These are phyloP conservation scores for Yamadazyma olivae DNA, from an alignment of 805 yeast genomes.

Conservation along the genomic window DNA sequence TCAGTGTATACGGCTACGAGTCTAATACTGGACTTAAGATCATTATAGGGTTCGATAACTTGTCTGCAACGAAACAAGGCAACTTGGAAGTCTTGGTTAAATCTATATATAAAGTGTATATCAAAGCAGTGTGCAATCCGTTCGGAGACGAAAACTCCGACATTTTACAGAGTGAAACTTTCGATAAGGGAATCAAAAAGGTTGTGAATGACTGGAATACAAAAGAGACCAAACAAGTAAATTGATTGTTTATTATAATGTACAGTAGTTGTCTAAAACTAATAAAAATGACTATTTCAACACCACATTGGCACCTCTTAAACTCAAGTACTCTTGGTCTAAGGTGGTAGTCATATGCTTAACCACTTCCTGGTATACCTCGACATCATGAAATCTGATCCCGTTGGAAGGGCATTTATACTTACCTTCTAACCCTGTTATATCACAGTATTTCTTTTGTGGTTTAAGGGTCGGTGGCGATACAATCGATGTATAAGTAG, in stretches of 20 bases:
- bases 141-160: constrained; percentile 37
- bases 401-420: constrained; percentile 76
- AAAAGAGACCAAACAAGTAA: background rate
- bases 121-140: constrained; percentile 61
- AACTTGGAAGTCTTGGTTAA: constrained; percentile 21
- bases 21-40: constrained; percentile 67
- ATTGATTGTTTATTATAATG: background rate
- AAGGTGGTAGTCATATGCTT: constrained; percentile 83
- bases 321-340: constrained; percentile 86
- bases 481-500: constrained; percentile 66
- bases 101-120: constrained; percentile 51
- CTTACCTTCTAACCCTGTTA: constrained; percentile 80
- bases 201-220: constrained; percentile 26
- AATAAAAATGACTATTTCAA: constrained; percentile 49
- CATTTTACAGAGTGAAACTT: constrained; percentile 25
- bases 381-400: constrained; percentile 76
- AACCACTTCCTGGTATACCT: constrained; percentile 70
- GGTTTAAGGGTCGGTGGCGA: constrained; percentile 91
- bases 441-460: constrained; percentile 81
- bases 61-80: background rate
- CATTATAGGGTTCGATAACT: constrained; percentile 46
- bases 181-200: constrained; percentile 25
- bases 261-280: too few species aligned
- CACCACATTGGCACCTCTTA: constrained; percentile 86
- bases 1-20: constrained; percentile 66